Percentiles rank a stretch among this genome's conserved stretches.
These are phyloP conservation scores for Torrubiella hemipterigena DNA, from an alignment of 2,329 filamentous ascomycete species.

Conservation along the genomic window DNA sequence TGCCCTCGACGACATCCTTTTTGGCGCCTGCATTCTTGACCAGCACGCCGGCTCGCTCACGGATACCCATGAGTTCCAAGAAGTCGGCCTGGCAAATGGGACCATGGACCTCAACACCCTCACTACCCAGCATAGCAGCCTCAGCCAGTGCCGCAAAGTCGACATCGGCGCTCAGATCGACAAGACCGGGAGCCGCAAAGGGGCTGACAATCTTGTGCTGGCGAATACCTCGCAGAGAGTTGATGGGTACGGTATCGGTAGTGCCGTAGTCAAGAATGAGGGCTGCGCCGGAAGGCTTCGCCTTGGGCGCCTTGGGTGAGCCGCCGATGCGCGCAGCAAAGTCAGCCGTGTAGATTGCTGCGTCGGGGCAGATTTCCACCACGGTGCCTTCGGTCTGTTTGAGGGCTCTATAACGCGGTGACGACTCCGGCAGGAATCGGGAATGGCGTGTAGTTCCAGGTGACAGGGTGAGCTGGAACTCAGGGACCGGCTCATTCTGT, in stretches of 20 bases:
- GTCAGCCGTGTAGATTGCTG: slow-evolving; percentile 64
- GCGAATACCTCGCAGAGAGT: slow-evolving; percentile 82
- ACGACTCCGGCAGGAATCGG: slow-evolving; percentile 72
- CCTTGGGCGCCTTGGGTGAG: slow-evolving; percentile 39
- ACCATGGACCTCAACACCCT: slow-evolving; percentile 81
- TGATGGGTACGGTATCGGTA: slow-evolving; percentile 62
- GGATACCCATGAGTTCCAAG: slow-evolving; percentile 69
- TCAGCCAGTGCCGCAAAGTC: slow-evolving; percentile 86
- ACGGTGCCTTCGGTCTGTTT: slow-evolving; percentile 55
- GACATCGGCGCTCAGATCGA: slow-evolving; percentile 86
- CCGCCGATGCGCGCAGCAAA: slow-evolving; percentile 81
- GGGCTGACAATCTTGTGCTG: slow-evolving; percentile 66
- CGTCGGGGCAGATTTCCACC: slow-evolving; percentile 86
- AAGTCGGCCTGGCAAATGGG: slow-evolving; percentile 80
- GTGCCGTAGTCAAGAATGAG: slow-evolving; percentile 96
- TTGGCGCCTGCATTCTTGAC: slow-evolving; percentile 29
- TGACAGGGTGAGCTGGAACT: slow-evolving; percentile 79
- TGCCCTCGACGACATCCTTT: slow-evolving; percentile 40
- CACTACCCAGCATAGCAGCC: slow-evolving; percentile 60
- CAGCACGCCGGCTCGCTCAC: slow-evolving; percentile 61
- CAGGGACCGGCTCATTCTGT: slow-evolving; percentile 31
- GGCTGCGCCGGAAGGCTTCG: slow-evolving; percentile 64
- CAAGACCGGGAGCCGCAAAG: slow-evolving; percentile 66
- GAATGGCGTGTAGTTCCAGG: slow-evolving; percentile 69
- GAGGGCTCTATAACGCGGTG: slow-evolving; percentile 65